Conservation (phyloP, 148 eudicot species). For the Rhododendron molle region DNA sequence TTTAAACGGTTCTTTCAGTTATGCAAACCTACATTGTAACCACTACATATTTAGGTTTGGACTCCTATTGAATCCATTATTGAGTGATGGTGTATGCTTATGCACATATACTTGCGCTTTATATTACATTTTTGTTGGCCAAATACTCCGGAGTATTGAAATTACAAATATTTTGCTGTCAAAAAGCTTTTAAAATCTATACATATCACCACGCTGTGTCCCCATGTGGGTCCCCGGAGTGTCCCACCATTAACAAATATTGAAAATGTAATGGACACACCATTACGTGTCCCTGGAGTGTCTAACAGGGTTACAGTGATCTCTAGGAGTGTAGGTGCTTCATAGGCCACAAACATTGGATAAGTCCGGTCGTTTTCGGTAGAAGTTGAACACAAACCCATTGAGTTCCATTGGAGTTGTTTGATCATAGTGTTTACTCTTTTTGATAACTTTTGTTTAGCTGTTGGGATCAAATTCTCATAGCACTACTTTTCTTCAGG, state of each 20-base stretch:
- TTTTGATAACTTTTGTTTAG: background rate
- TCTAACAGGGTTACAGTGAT: background rate
- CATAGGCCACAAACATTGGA: background rate
- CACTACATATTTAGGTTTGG: background rate
- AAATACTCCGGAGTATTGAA: background rate
- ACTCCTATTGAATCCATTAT: background rate
- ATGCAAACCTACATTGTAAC: background rate
- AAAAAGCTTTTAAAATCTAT: background rate
- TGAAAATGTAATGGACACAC: background rate
- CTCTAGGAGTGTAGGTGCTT: background rate
- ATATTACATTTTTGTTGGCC: background rate
- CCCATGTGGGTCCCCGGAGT: background rate
- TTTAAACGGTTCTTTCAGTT: background rate
- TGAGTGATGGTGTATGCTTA: background rate
- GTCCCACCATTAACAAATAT: background rate
- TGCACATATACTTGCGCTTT: background rate
- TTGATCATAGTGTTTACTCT: background rate
- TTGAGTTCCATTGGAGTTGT: background rate
- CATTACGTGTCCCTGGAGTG: background rate
- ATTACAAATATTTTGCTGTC: background rate
- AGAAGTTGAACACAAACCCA: background rate
- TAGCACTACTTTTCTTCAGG: slow-evolving; percentile 22
- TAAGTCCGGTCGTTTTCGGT: background rate
- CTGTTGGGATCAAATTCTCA: background rate
- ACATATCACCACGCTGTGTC: background rate